Conservation (phyloP, 2,329 filamentous ascomycete species). For the Aspergillus fischeri region DNA sequence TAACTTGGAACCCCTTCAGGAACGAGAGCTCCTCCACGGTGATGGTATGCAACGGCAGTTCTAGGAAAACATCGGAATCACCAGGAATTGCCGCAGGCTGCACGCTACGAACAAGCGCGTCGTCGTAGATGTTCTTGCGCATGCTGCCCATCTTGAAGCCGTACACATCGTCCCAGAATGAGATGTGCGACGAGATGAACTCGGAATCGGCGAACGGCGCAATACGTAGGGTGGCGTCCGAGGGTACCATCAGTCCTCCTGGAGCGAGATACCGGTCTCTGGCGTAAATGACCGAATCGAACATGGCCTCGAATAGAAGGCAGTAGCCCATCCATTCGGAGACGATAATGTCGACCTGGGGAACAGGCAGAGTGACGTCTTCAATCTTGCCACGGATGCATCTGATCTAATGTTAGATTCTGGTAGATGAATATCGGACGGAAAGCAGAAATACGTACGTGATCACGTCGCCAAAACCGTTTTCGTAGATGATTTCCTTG, state of each 20-base stretch:
- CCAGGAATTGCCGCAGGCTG: constrained; percentile 52
- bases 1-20: constrained; percentile 61
- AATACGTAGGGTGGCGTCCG: constrained; percentile 75
- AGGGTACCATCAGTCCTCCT: constrained; percentile 79
- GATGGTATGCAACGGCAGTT: constrained; percentile 71
- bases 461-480: constrained; percentile 69
- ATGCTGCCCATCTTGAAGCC: constrained; percentile 93
- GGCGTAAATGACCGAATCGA: constrained; percentile 85
- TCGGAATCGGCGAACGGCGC: constrained; percentile 75
- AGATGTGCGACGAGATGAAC: constrained; percentile 70
- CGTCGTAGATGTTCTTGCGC: constrained; percentile 75
- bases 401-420: constrained; percentile 24
- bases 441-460: constrained; percentile 42
- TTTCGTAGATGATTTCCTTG: constrained; percentile 76
- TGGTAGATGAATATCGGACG: background rate
- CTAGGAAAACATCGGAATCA: constrained; percentile 62
- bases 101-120: constrained; percentile 73
- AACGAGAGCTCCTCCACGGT: constrained; percentile 72
- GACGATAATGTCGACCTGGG: constrained; percentile 87
- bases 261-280: constrained; percentile 79
- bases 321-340: constrained; percentile 99
- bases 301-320: constrained; percentile 91
- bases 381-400: constrained; percentile 83
- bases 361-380: constrained; percentile 72
- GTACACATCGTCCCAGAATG: constrained; percentile 89